phyloP scores from a whole-genome alignment of 129 eudicot genomes.

The Tagetes patula region DNA sequence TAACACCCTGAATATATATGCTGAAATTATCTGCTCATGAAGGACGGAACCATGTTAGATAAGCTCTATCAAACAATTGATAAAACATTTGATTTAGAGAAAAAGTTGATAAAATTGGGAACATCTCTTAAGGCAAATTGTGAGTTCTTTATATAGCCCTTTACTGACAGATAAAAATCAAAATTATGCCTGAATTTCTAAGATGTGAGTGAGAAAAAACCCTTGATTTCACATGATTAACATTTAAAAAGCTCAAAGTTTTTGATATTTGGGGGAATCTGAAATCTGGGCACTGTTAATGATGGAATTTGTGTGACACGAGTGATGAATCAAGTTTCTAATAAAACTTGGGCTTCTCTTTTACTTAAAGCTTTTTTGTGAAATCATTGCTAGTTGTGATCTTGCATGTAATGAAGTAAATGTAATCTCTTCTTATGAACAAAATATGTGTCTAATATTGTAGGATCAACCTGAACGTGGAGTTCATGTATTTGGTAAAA shows the following conservation, averaged over 20 bases:
- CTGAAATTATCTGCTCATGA: background rate
- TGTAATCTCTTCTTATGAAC: background rate
- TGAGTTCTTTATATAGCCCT: background rate
- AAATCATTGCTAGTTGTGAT: conserved; percentile 9
- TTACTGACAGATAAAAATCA: too few relatives aligned
- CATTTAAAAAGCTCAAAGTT: background rate
- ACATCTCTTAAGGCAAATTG: background rate
- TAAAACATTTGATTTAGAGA: background rate
- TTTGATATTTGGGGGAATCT: background rate
- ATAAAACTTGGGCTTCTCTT: background rate
- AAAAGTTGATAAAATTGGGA: background rate
- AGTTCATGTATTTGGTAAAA: conserved; percentile 63
- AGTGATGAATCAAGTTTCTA: background rate
- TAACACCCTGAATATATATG: background rate
- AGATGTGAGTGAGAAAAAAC: background rate
- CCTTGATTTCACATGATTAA: background rate
- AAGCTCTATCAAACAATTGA: background rate
- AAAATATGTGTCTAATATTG: background rate
- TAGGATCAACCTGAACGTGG: conserved; percentile 80
- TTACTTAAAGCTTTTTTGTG: background rate
- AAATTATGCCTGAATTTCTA: too few relatives aligned
- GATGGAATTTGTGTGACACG: background rate
- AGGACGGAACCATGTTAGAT: background rate
- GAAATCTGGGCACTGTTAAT: background rate
- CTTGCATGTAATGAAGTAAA: background rate